A percentile compares a stretch with the other conserved stretches of the same genome.
These are phyloP conservation scores for Fonsecaea nubica DNA, from an alignment of 2,329 filamentous ascomycete species.

Conservation along the genomic window DNA sequence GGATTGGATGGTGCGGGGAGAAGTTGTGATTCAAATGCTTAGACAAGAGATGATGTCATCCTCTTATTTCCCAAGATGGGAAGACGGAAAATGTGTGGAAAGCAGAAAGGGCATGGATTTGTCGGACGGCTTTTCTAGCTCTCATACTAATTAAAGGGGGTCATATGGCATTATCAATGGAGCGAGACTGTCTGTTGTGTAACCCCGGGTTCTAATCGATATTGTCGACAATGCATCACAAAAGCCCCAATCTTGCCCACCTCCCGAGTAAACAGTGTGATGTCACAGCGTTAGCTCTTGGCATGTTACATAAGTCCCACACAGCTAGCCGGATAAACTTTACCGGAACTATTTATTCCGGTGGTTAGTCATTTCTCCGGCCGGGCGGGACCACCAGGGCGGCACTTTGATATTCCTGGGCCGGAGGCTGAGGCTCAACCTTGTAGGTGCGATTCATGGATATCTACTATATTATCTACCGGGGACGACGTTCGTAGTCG, in stretches of 20 bases:
- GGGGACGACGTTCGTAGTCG: too few relatives aligned
- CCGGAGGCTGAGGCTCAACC: too few relatives aligned
- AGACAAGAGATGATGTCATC: constrained; percentile 12
- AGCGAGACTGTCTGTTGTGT: not conserved
- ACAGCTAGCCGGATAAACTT: not conserved
- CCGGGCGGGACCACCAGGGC: not conserved
- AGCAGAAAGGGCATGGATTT: not conserved
- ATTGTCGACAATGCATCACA: not conserved
- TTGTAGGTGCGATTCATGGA: too few relatives aligned
- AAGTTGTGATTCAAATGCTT: not conserved
- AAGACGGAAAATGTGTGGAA: not conserved
- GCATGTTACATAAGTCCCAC: too few relatives aligned
- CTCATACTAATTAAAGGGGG: not conserved
- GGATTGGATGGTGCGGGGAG: constrained; percentile 4
- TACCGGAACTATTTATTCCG: not conserved
- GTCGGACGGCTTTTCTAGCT: not conserved
- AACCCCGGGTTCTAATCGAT: not conserved
- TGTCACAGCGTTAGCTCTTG: not conserved
- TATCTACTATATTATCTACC: too few relatives aligned
- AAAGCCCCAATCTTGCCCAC: not conserved
- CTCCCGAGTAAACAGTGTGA: not conserved
- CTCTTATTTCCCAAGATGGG: constrained; percentile 7
- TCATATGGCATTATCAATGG: not conserved
- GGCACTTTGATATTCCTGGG: too few relatives aligned
- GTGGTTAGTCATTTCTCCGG: not conserved